Evolutionary conservation across 2,329 filamentous ascomycete genomes (phyloP).

Genomic region (Sporothrix luriei): DNA sequence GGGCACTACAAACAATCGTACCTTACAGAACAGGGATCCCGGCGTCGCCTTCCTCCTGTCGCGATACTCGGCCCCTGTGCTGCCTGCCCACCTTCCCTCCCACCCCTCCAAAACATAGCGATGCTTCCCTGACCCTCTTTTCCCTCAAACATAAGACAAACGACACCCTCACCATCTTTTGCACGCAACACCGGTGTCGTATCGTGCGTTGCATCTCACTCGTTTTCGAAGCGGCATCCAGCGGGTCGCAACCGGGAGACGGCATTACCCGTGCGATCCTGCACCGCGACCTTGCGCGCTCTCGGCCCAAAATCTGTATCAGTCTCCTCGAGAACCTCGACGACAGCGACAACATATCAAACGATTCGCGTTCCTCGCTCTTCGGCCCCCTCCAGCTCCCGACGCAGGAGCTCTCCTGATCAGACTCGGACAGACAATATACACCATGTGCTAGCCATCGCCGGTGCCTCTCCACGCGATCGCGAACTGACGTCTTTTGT

Average conservation of each 20-base stretch:
- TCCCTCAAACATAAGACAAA: slow-evolving; percentile 4
- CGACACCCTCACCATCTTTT: not conserved
- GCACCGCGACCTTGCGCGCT: not conserved
- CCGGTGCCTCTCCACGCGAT: not conserved
- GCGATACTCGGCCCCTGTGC: slow-evolving; percentile 15
- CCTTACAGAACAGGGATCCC: slow-evolving; percentile 9
- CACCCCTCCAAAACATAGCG: slow-evolving; percentile 18
- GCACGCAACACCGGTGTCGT: not conserved
- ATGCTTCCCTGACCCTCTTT: not conserved
- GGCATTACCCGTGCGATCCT: slow-evolving; percentile 18
- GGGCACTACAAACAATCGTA: not conserved
- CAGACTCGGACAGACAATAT: not conserved
- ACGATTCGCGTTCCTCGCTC: not conserved
- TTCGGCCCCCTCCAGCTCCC: not conserved
- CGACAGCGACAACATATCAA: not conserved
- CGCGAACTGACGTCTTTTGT: slow-evolving; percentile 7
- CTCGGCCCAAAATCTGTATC: not conserved
- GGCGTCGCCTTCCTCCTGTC: slow-evolving; percentile 10
- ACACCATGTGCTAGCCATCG: slow-evolving; percentile 19
- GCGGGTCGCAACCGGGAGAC: slow-evolving; percentile 4
- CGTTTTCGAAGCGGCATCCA: not conserved
- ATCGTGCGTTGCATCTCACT: not conserved
- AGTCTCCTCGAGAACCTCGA: not conserved
- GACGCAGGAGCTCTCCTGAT: not conserved
- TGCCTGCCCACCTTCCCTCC: slow-evolving; percentile 10